phyloP scores from a whole-genome alignment of 345 rosid species.

The Melaleuca quinquenervia region DNA sequence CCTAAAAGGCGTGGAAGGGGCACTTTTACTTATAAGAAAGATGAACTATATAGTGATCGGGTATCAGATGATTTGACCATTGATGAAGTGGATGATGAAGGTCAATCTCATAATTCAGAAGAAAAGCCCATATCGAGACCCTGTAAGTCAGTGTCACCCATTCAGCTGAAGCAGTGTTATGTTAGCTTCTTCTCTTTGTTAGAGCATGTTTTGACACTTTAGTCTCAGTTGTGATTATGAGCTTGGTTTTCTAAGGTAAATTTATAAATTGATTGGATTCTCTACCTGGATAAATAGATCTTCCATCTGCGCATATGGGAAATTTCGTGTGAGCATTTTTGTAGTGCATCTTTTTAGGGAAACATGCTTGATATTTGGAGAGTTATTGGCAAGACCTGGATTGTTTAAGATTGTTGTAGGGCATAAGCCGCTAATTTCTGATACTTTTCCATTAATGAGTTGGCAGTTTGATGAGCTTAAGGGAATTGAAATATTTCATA shows the following conservation, averaged over 20 bases:
- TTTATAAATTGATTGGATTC: neutral
- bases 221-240: neutral
- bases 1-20: constrained; percentile 92
- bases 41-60: constrained; percentile 50
- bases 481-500: neutral
- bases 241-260: neutral
- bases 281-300: neutral
- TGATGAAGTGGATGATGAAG: constrained; percentile 36
- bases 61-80: constrained; percentile 6
- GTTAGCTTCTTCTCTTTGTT: neutral
- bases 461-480: neutral
- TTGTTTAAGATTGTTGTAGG: neutral
- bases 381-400: neutral
- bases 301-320: neutral
- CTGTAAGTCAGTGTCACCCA: constrained; percentile 21
- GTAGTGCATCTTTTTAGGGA: neutral
- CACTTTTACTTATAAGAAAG: constrained; percentile 55
- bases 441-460: neutral
- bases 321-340: neutral
- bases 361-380: neutral
- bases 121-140: constrained; percentile 21
- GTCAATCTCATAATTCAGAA: constrained; percentile 16
- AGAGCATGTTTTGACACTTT: neutral
- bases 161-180: neutral
- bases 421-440: neutral